Percentiles rank a stretch among this genome's conserved stretches.
These are phyloP conservation scores for Suhomyces atakaporum DNA, from an alignment of 1,139 yeast species.

Conservation along the genomic window DNA sequence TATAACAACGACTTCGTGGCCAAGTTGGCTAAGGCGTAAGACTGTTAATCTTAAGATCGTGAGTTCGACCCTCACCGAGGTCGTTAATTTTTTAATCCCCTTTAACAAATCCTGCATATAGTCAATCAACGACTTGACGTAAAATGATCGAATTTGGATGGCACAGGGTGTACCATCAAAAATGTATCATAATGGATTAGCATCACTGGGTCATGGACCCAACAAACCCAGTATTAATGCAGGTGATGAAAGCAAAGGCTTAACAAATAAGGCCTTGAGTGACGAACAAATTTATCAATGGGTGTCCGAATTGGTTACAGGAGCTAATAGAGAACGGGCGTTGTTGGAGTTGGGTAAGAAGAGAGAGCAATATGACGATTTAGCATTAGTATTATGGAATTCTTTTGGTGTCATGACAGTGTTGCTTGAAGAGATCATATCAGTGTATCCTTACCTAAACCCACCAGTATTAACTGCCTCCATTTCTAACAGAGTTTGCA, in stretches of 20 bases:
- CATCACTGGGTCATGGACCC: conserved; percentile 4
- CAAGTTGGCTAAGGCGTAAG: conserved; percentile 60
- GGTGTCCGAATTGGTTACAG: conserved; percentile 87
- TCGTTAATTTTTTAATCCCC: conserved; percentile 20
- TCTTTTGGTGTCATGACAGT: conserved; percentile 97
- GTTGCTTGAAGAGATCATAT: conserved; percentile 81
- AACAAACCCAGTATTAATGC: neutral
- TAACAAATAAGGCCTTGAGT: conserved; percentile 59
- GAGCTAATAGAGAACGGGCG: conserved; percentile 91
- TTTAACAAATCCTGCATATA: conserved; percentile 6
- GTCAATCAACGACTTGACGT: conserved; percentile 2
- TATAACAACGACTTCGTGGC: conserved; percentile 47
- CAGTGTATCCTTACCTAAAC: conserved; percentile 84
- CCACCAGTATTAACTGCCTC: conserved; percentile 87
- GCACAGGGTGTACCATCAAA: neutral
- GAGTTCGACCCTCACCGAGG: conserved; percentile 51
- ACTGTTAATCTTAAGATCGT: conserved; percentile 53
- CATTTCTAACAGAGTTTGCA: conserved; percentile 92
- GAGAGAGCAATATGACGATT: conserved; percentile 90
- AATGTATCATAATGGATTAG: conserved; percentile 8
- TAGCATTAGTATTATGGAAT: conserved; percentile 92
- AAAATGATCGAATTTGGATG: neutral
- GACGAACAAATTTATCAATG: conserved; percentile 88
- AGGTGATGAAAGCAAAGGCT: conserved; percentile 9
- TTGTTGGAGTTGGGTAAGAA: conserved; percentile 88